A percentile compares a stretch with the other conserved stretches of the same genome.
Evolutionary conservation across 2,329 filamentous ascomycete species (phyloP).

Genomic region (Colletotrichum sublineola): DNA sequence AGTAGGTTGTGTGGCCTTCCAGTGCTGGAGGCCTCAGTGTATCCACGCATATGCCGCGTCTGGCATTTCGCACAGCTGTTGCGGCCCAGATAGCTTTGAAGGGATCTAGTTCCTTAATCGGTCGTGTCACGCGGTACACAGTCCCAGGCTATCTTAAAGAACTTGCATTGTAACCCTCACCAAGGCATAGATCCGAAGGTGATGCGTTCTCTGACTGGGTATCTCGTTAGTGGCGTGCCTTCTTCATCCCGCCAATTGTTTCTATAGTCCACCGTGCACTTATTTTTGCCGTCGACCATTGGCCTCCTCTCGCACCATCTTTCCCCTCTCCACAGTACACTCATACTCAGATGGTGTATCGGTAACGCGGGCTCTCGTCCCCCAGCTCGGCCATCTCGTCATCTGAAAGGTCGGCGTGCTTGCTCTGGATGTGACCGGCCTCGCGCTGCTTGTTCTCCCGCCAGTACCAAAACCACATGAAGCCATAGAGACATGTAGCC

Average conservation of each 20-base stretch:
- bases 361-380: conserved; percentile 65
- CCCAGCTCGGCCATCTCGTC: conserved; percentile 65
- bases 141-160: neutral
- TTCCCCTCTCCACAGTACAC: neutral
- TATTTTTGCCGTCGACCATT: neutral
- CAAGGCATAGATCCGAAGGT: neutral
- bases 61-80: no score
- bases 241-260: neutral
- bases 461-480: conserved; percentile 53
- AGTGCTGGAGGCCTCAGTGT: no score
- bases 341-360: conserved; percentile 57
- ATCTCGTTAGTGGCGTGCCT: neutral
- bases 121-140: neutral
- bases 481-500: conserved; percentile 51
- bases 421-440: conserved; percentile 53
- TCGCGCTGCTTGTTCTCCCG: conserved; percentile 61
- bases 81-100: no score
- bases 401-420: conserved; percentile 57
- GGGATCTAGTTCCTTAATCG: neutral
- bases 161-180: neutral
- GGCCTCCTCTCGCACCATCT: neutral
- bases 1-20: neutral
- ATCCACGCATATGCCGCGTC: no score
- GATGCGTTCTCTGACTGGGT: neutral
- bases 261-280: neutral